Percentiles rank a stretch among this genome's conserved stretches.
Evolutionary conservation across 2,329 filamentous ascomycete genomes (phyloP).

Genomic region (Aspergillus udagawae): DNA sequence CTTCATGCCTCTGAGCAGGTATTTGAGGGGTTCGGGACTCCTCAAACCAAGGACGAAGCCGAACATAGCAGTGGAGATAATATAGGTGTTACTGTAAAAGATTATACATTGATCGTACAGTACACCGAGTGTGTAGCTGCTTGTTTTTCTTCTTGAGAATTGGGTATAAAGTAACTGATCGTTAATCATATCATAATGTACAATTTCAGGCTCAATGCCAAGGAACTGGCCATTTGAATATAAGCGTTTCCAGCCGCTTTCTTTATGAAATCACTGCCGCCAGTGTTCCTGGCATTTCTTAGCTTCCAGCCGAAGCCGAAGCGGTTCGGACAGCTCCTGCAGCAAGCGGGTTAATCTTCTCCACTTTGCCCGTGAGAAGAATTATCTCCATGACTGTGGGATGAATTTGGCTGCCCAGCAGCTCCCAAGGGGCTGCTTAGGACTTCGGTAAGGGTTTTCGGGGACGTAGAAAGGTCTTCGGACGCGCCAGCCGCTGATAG

Average conservation of each 20-base stretch:
- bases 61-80: too few species aligned
- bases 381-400: not conserved
- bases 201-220: not conserved
- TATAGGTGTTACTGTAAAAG: not conserved
- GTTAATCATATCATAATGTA: slow-evolving; percentile 15
- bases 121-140: not conserved
- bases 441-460: not conserved
- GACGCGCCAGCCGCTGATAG: slow-evolving; percentile 4
- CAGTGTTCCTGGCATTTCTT: not conserved
- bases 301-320: too few species aligned
- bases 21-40: not conserved
- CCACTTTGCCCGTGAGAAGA: not conserved
- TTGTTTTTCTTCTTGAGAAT: not conserved
- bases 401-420: not conserved
- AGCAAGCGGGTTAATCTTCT: not conserved
- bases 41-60: not conserved
- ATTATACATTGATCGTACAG: not conserved
- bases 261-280: not conserved
- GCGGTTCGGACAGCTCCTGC: not conserved
- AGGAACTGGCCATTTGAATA: not conserved
- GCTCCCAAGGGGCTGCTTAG: not conserved
- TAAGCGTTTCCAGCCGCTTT: not conserved
- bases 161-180: slow-evolving; percentile 9
- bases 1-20: not conserved
- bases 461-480: slow-evolving; percentile 1